Conservation (phyloP, 2,329 filamentous ascomycete genomes). For the Cadophora malorum region DNA sequence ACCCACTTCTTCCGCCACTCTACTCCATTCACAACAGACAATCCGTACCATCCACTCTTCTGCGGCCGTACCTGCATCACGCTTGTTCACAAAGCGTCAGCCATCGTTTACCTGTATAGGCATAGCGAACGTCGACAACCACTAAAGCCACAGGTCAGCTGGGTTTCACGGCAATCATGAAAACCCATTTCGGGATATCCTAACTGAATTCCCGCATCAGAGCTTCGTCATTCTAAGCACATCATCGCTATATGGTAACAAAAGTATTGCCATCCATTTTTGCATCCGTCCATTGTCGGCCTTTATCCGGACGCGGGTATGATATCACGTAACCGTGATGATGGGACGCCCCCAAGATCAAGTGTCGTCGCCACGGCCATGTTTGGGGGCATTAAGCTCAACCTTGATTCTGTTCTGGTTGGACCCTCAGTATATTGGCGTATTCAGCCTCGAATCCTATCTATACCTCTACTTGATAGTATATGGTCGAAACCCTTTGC, state of each 20-base stretch:
- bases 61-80: slow-evolving; percentile 5
- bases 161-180: background rate
- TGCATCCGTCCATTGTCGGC: background rate
- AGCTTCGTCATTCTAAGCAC: slow-evolving; percentile 11
- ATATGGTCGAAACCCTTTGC: background rate
- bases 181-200: slow-evolving; percentile 7
- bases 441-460: slow-evolving; percentile 2
- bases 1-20: slow-evolving; percentile 9
- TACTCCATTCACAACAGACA: background rate
- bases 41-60: background rate
- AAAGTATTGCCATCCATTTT: background rate
- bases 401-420: slow-evolving; percentile 3
- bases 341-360: background rate
- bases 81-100: background rate
- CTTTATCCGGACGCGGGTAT: slow-evolving; percentile 14
- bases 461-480: background rate
- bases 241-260: slow-evolving; percentile 2
- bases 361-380: background rate
- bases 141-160: slow-evolving; percentile 5
- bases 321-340: slow-evolving; percentile 11
- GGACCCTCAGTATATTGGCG: background rate
- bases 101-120: slow-evolving; percentile 13
- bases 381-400: slow-evolving; percentile 5
- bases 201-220: background rate
- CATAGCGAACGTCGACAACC: background rate